Evolutionary conservation across 331 rosid genomes (phyloP).

Genomic region (Ulmus americana): DNA sequence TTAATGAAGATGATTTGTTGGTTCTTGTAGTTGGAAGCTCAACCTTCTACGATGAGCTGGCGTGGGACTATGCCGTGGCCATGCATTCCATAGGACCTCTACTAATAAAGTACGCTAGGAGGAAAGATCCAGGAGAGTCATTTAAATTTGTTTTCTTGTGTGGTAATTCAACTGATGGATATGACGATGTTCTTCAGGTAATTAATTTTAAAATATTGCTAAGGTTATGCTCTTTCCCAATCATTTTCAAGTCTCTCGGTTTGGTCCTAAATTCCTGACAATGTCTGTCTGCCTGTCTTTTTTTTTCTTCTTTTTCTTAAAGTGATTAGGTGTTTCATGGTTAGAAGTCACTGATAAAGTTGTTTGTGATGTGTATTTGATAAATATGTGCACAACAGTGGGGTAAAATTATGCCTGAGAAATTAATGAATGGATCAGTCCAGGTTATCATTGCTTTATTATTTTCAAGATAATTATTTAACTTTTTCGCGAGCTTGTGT

Average conservation of each 20-base stretch:
- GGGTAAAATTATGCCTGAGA: slow-evolving; percentile 1
- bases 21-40: slow-evolving; percentile 82
- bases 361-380: neutral
- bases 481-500: neutral
- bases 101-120: slow-evolving; percentile 65
- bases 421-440: neutral
- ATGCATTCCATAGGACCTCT: slow-evolving; percentile 76
- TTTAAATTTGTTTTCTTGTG: slow-evolving; percentile 78
- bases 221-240: slow-evolving; percentile 1
- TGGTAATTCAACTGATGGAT: slow-evolving; percentile 68
- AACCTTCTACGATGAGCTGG: slow-evolving; percentile 54
- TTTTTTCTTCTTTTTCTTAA: neutral
- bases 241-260: neutral
- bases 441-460: neutral
- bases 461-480: neutral
- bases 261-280: neutral
- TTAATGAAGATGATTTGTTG: slow-evolving; percentile 53
- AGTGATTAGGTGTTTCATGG: neutral
- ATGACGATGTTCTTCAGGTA: slow-evolving; percentile 70
- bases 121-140: slow-evolving; percentile 43
- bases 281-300: neutral
- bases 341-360: neutral
- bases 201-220: slow-evolving; percentile 13
- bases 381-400: neutral
- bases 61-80: slow-evolving; percentile 78